phyloP scores from a whole-genome alignment of 352 stramenopile species.

The Phytophthora cryptogea region DNA sequence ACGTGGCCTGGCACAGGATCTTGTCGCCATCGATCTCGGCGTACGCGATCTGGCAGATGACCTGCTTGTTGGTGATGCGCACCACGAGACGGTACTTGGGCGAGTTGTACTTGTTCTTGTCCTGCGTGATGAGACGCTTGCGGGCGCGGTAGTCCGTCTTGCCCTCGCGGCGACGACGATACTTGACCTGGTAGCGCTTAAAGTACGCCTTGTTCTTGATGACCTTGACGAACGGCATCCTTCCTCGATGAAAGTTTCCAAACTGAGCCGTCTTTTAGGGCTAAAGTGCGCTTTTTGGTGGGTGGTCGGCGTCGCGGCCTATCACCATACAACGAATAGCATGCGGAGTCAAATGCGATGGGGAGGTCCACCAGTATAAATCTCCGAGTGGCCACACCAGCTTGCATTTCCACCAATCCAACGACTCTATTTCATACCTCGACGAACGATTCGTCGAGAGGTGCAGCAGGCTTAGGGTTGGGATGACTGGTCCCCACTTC shows the following conservation, averaged over 20 bases:
- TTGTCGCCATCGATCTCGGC: conserved; percentile 98
- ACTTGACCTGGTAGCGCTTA: conserved; percentile 99
- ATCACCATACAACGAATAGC: conserved; percentile 9
- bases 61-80: conserved; percentile 95
- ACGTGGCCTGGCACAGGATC: conserved; percentile 94
- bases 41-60: conserved; percentile 99
- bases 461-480: conserved; percentile 35
- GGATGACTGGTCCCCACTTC: conserved; percentile 77
- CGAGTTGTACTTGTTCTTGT: conserved; percentile 99
- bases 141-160: conserved; percentile 99
- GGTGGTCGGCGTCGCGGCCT: conserved; percentile 17
- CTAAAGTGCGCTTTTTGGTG: conserved; percentile 16
- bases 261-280: conserved; percentile 38
- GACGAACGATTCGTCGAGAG: conserved; percentile 46
- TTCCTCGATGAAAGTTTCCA: conserved; percentile 71
- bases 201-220: conserved; percentile 99
- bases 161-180: conserved; percentile 96
- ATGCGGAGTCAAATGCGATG: conserved; percentile 17
- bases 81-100: conserved; percentile 98
- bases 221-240: conserved; percentile 98
- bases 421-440: neutral
- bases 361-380: conserved; percentile 1
- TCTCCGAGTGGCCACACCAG: conserved; percentile 6
- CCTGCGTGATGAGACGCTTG: conserved; percentile 98
- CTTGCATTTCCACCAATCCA: conserved; percentile 43